Evolutionary conservation across 257 asterid species (phyloP), one percentile per base, ranked within the genome.

Genomic region (Thymus quinquecostatus): DNA sequence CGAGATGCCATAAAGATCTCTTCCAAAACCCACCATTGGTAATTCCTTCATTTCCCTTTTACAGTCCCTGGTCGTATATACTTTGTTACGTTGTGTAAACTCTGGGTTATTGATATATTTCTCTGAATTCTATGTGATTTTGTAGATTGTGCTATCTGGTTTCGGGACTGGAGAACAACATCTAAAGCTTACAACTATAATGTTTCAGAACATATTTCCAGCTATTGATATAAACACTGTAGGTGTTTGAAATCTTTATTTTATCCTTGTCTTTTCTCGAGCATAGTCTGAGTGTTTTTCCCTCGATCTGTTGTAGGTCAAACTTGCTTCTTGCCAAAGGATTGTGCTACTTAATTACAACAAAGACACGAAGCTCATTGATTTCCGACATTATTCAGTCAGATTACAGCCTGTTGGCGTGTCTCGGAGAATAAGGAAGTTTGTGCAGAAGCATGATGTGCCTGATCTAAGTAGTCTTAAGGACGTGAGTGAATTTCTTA

Each of bases 131-230:
- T 27, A 59, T 34, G 66, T 75, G 36, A 64, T 38, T 43, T 47
- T 80, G 79, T 88, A 95, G 98, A 87, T 95, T 72, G 98, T 95
- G 64, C 94, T 95, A 14, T 92, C 98, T 75, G 99, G 98, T 70
- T 95, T 95, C 72, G 96, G 98, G 80, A 86, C 97, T 40, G 97
- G 96, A 63, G 99, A 89, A 74, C 96, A 92, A 69, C 99, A 95
- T 78, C 83, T 95, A 75, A 95, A 88, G 89, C 94, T 95, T 60
- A 72, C 91, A 9, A 95, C 99, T 43, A 81, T 88, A 14, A 85
- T 88, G 95, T 95, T 95, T 76, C 98, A 95, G 79, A 95, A 89
- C 79, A 92, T 95, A 53, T 95, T 95, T 81, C 99, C 99, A 0
- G 91, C 98, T 69, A 95, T 95, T 65, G 96, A 95, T 77, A 78